Evolutionary conservation across 805 yeast species (phyloP), one percentile per base, ranked within the genome.

Genomic region (Kodamaea sagamina): DNA sequence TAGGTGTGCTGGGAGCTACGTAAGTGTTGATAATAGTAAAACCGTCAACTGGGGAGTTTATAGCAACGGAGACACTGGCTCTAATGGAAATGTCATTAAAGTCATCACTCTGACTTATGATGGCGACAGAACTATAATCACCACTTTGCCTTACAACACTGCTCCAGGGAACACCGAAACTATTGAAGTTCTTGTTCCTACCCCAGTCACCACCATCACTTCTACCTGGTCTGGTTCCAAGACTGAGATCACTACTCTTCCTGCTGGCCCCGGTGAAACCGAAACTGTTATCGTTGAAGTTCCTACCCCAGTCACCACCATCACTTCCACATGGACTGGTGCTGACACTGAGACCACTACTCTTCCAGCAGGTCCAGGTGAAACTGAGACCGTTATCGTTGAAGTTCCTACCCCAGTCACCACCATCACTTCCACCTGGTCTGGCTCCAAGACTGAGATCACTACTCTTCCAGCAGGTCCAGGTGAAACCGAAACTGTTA

Each of bases 201-300:
- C 35, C 10, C 41, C 41, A 16, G 17, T 18, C 4, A 11, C 19
- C 6, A 38, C 41, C 8, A 12, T 46, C 6, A 19, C 43, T 22
- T 6, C 36, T 5, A 44, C 47, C 5, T 52, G 52, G 51, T 25
- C 48, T 9, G 43, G 42, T 11, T 4, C 34, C 1, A 27, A 13
- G 11, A 43, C 53, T 2, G 18, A 47, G 4, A 51, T 53, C 8
- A 37, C 48, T 16, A 50, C 53, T 2, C 13, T 35, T 10, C 46
- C 58, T 4, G 54, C 43, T 11, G 27, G 35, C 16, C 28, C 50
- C 13, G 47, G 47, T 4, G 49, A 43, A n/a, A 61, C 63, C 6
- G 53, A 40, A 38, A 58, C 62, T 3, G 58, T 57, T 18, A 53
- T 48, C 13, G 59, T 59, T 18, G 48, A 47, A 17, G 56, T 54